Conservation (phyloP, 1,284 basidiomycete genomes). For the Sanghuangporus baumii region DNA sequence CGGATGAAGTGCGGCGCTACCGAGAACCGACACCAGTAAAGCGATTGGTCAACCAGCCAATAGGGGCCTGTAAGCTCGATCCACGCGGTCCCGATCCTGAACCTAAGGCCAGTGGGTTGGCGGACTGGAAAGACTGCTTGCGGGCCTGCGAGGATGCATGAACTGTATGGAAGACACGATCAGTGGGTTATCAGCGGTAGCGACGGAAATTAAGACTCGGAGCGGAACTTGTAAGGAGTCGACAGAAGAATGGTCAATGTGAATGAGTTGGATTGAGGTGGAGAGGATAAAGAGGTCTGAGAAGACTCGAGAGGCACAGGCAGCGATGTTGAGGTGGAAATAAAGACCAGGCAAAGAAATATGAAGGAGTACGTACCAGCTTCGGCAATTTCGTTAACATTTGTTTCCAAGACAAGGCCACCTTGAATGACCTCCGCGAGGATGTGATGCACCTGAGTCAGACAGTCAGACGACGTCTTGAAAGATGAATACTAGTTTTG, state of each 20-base stretch:
- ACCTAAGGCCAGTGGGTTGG: constrained; percentile 72
- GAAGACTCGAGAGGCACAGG: background rate
- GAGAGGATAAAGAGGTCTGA: background rate
- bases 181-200: background rate
- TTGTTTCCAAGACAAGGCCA: constrained; percentile 96
- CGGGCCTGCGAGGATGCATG: constrained; percentile 62
- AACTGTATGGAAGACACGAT: constrained; percentile 35
- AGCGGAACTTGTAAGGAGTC: background rate
- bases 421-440: constrained; percentile 95
- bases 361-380: constrained; percentile 47
- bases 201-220: background rate
- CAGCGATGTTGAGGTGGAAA: background rate
- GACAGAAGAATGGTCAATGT: background rate
- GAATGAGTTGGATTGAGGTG: background rate
- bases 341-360: background rate
- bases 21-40: constrained; percentile 56
- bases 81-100: constrained; percentile 49
- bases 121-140: constrained; percentile 67
- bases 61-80: constrained; percentile 59
- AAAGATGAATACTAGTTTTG: background rate
- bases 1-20: constrained; percentile 26
- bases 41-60: constrained; percentile 74
- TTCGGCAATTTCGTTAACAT: constrained; percentile 83
- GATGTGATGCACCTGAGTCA: constrained; percentile 81
- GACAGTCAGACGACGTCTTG: background rate